Base-by-base conservation (phyloP, 176 grass and related monocot genomes). In the Otatea glauca region DNA sequence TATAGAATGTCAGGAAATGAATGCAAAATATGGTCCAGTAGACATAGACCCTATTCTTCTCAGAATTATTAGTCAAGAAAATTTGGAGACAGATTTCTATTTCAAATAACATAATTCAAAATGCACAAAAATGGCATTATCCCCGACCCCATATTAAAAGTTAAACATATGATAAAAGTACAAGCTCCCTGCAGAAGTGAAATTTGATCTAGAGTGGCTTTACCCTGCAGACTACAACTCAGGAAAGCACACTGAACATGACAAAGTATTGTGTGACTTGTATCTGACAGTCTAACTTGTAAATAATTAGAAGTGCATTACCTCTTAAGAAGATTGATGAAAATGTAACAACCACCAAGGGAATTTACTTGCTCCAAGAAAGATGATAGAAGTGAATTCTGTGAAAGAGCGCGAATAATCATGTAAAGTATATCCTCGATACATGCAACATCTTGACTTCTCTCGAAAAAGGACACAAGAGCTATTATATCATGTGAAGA, bases 311-410 rank as follows among this genome's bases (percentile, higher is more conserved):
- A 64, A 68, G 23, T 15, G 27, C 65, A 82, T 77, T 80, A 98
- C 96, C 96, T 95, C 88, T 93, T 90, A 79, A 98, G 91, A 86
- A 98, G 91, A 91, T 95, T 93, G 55, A 98, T 64, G 70, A 98
- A 98, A 88, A 95, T 90, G 58, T 93, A 91, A 81, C 91, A 95
- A 76, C 96, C 96, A 74, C 96, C 96, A 87, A 95, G 89, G 17
- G 70, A 80, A 85, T 98, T 93, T 67, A 93, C 83, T 92, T 95
- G 89, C 68, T 98, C 96, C 74, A 95, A 67, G 79, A 98, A 98
- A 72, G 91, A 93, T 74, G 83, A 75, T 62, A 95, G 64, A 71
- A 98, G 63, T 43, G 91, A 91, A 61, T 92, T 95, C 1, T 92
- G 85, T 73, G 96, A 93, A 78, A 95, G 88, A 74, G 93, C 89